Evolutionary conservation across 495 filamentous ascomycete species (phyloP).

Genomic region (Lentithecium fluviatile): DNA sequence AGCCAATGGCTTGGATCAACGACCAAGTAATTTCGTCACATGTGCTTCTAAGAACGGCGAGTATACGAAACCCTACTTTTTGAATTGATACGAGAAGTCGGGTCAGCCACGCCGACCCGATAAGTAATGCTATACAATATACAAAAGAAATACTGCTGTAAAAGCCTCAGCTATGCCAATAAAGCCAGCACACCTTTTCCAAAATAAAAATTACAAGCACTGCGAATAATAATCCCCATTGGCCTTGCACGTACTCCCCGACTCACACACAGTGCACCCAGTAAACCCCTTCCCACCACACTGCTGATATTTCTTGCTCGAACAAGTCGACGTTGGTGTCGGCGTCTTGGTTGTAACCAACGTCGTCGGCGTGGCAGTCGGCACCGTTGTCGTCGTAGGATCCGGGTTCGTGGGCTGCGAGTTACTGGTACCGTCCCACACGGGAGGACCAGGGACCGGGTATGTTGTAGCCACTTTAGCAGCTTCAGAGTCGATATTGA

Average conservation of each 20-base stretch:
- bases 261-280: conserved; percentile 31
- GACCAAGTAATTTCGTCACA: too few relatives aligned
- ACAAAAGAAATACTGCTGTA: too few relatives aligned
- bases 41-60: too few relatives aligned
- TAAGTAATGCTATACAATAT: too few relatives aligned
- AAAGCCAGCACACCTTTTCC: too few relatives aligned
- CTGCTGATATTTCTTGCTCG: conserved; percentile 25
- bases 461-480: conserved; percentile 32
- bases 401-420: conserved; percentile 1
- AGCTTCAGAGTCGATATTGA: conserved; percentile 33
- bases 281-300: conserved; percentile 24
- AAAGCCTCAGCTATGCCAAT: too few relatives aligned
- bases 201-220: conserved; percentile 12
- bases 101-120: too few relatives aligned
- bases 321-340: conserved; percentile 8
- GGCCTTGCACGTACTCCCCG: conserved; percentile 18
- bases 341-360: conserved; percentile 5
- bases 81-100: too few relatives aligned
- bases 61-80: too few relatives aligned
- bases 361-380: conserved; percentile 5
- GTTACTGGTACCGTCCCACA: conserved; percentile 24
- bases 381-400: background rate
- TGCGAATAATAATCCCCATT: conserved; percentile 33
- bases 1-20: too few relatives aligned
- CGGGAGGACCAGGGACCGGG: conserved; percentile 33